Evolutionary conservation across 2,329 filamentous ascomycete species (phyloP), one percentile per base, ranked within the genome.

Genomic region (Ambrosiella beaveri): DNA sequence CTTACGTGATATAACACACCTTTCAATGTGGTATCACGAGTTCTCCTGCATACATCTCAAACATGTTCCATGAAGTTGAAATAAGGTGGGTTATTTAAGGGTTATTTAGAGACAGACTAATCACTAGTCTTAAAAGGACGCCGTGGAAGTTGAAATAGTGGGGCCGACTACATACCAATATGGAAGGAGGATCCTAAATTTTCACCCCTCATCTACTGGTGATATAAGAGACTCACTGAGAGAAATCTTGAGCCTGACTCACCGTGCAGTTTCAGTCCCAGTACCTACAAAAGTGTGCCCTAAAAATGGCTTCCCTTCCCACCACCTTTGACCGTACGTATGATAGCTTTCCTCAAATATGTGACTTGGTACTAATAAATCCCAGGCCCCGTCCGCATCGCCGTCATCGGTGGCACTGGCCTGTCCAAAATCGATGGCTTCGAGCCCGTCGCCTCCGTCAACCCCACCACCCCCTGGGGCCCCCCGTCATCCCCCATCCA

Each of bases 391-490:
- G 83, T 94, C 65, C 81, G 83, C 64, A 93, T 96, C 67, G 91
- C 86, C 68, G 86, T 95, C 58, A 89, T 95, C 64, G 90, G 90
- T 70, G 93, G 93, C 65, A 98, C 93, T 44, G 93, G 93, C 57
- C 85, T 98, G 62, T 82, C 85, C 69, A 83, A 88, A 64, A 85
- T 98, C 64, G 84, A 88, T 36, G 84, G 85, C 71, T 97, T 93
- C 76, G 84, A 81, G 17, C 86, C 88, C 66, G 84, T 94, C 62
- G 90, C 91, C 35, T 79, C 79, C 36, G 74, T 98, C 64, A 83
- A 82, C 65, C 75, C 87, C 58, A 70, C 75, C 44, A 98, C 93
- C 8, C 93, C 93, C 38, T 98, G 93, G 93, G 93, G 93, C 65
- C 70, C 74, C 56, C 87, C 93, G 2, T 81, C 81, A 9, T 76